A percentile compares a stretch with the other conserved stretches of the same genome.
Evolutionary conservation across 306 rosid species (phyloP).

Genomic region (Cucumis melo): DNA sequence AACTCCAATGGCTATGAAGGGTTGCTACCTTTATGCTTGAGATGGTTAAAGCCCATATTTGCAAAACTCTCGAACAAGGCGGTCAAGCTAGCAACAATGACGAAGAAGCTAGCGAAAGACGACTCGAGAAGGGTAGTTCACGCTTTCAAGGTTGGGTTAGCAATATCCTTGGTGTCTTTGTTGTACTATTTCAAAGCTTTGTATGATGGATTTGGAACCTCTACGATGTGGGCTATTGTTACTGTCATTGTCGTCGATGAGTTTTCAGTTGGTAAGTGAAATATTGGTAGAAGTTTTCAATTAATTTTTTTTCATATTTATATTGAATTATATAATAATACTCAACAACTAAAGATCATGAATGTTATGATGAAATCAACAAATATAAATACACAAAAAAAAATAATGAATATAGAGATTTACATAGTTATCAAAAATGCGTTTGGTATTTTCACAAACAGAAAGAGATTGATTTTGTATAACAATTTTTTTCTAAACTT

Average conservation of each 20-base stretch:
- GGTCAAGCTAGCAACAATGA: conserved; percentile 15
- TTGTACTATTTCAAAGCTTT: conserved; percentile 59
- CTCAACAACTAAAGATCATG: no score
- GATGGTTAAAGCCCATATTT: not conserved
- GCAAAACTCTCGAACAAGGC: conserved; percentile 17
- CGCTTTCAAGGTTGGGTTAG: conserved; percentile 74
- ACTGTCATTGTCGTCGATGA: conserved; percentile 10
- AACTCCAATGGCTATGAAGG: not conserved
- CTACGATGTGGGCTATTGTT: conserved; percentile 82
- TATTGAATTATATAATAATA: no score
- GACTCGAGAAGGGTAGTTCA: conserved; percentile 74
- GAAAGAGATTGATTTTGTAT: no score
- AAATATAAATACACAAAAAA: no score
- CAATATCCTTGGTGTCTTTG: conserved; percentile 76
- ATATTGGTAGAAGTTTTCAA: not conserved
- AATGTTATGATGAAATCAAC: no score
- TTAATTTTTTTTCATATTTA: not conserved
- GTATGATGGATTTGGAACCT: conserved; percentile 63
- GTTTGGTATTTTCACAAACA: no score
- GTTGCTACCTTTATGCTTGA: not conserved
- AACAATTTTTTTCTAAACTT: no score
- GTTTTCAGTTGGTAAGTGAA: not conserved
- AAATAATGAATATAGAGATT: no score
- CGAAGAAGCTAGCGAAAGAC: conserved; percentile 50
- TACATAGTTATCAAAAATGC: no score